Percentiles rank a stretch among this genome's conserved stretches.
phyloP scores from a whole-genome alignment of 2,329 filamentous ascomycete genomes.

The Paecilomyces formosus region DNA sequence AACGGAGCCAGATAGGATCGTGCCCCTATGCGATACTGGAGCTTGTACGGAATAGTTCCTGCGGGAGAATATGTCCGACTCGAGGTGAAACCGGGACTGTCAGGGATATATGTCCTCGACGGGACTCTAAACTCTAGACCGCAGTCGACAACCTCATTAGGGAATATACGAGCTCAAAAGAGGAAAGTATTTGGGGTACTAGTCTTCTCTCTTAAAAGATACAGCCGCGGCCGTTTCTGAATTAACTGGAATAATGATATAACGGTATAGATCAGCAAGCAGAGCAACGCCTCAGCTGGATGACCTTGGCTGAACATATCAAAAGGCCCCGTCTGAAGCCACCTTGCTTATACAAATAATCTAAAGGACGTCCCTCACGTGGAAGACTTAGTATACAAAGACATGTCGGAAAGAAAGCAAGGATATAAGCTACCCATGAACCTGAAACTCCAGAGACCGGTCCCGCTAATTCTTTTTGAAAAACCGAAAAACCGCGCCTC shows the following conservation, averaged over 20 bases:
- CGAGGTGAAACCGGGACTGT: neutral
- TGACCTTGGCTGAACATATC: neutral
- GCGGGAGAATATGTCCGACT: neutral
- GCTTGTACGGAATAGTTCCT: neutral
- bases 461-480: neutral
- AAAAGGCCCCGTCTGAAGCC: neutral
- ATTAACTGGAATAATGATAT: neutral
- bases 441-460: neutral
- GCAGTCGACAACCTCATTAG: neutral
- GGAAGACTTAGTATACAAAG: neutral
- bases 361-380: neutral
- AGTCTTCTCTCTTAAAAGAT: neutral
- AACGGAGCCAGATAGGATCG: neutral
- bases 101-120: neutral
- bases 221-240: neutral
- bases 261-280: neutral
- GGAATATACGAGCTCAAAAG: neutral
- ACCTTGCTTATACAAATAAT: neutral
- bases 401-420: neutral
- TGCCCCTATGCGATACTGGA: neutral
- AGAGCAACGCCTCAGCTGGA: neutral
- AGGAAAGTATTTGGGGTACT: neutral
- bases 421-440: neutral
- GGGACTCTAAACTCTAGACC: neutral
- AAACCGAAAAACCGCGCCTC: neutral